Percentiles rank a stretch among this genome's conserved stretches.
Conservation (phyloP, 164 flowering plant species). For the Chloranthus sessilifolius region DNA sequence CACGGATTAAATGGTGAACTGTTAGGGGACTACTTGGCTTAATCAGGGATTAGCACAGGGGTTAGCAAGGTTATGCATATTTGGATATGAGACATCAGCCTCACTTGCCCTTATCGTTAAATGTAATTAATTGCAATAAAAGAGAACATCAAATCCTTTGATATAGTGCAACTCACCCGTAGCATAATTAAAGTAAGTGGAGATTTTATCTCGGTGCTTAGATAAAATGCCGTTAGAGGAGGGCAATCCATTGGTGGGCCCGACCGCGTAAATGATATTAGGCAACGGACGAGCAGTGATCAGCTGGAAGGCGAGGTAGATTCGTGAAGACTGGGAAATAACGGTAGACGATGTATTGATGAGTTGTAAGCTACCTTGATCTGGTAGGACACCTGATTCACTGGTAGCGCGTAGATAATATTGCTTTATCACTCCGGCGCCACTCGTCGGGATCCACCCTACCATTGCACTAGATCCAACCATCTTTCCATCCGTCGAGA, state of each 20-base stretch:
- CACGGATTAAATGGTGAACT: neutral
- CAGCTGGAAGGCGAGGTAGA: conserved; percentile 55
- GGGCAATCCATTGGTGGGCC: conserved; percentile 40
- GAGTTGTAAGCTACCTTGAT: conserved; percentile 39
- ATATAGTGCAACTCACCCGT: conserved; percentile 33
- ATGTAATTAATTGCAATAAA: neutral
- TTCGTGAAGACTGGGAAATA: conserved; percentile 21
- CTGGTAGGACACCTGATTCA: conserved; percentile 26
- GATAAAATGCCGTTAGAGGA: conserved; percentile 21
- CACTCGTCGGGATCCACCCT: conserved; percentile 32
- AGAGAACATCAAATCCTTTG: neutral
- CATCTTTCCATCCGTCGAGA: conserved; percentile 42
- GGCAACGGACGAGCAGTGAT: conserved; percentile 23
- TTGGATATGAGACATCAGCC: neutral
- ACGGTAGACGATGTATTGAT: conserved; percentile 20
- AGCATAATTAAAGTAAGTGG: conserved; percentile 34
- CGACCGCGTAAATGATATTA: conserved; percentile 42
- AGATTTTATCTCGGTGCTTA: conserved; percentile 29
- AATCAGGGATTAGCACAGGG: neutral
- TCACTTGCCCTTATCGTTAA: neutral
- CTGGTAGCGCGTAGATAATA: conserved; percentile 40
- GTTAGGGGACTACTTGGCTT: neutral
- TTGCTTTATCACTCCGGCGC: conserved; percentile 22
- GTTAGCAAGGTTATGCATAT: neutral
- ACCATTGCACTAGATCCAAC: conserved; percentile 43